phyloP scores from a whole-genome alignment of 208 protist genomes.

The Leishmania major region DNA sequence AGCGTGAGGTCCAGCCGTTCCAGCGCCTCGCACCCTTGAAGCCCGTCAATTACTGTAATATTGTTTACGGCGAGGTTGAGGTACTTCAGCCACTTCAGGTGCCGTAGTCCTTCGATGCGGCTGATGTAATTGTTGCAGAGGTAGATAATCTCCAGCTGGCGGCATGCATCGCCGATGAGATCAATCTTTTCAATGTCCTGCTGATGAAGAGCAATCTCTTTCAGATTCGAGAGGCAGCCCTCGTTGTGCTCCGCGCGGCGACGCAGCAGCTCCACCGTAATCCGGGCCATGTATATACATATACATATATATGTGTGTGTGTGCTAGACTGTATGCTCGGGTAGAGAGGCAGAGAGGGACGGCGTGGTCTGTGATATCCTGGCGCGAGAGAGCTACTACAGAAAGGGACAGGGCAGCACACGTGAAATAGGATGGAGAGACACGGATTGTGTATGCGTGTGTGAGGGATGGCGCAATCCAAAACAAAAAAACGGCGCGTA shows the following conservation, averaged over 20 bases:
- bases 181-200: conserved; percentile 96
- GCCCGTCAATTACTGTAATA: conserved; percentile 92
- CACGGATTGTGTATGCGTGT: neutral
- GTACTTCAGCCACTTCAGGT: conserved; percentile 97
- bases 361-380: neutral
- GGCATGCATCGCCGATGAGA: conserved; percentile 80
- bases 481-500: neutral
- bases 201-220: conserved; percentile 97
- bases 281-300: conserved; percentile 53
- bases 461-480: neutral
- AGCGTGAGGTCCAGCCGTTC: conserved; percentile 97
- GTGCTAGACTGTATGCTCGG: neutral
- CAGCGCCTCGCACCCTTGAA: conserved; percentile 94
- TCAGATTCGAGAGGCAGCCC: conserved; percentile 91
- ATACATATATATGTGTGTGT: neutral
- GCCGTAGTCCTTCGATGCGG: conserved; percentile 93
- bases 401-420: neutral
- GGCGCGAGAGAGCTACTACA: neutral
- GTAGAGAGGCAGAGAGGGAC: neutral
- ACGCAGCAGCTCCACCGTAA: conserved; percentile 93
- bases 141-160: conserved; percentile 95
- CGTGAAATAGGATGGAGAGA: neutral
- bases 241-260: conserved; percentile 98
- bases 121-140: conserved; percentile 97
- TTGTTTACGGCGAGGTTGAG: conserved; percentile 98